Conservation (phyloP, 2,329 filamentous ascomycete genomes). For the Fusarium bactridioides region DNA sequence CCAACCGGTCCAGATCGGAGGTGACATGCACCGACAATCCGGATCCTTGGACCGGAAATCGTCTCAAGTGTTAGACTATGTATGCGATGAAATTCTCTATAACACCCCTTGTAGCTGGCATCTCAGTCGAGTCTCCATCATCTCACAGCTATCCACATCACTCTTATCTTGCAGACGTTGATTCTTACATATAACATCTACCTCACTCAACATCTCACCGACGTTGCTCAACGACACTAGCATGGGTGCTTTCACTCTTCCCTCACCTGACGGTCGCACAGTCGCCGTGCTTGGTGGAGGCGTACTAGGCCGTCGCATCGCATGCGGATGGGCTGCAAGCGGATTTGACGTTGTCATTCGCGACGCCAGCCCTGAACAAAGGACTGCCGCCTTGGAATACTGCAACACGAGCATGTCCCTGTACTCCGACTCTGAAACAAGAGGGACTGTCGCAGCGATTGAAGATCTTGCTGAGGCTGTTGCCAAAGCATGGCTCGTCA, state of each 20-base stretch:
- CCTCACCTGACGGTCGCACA: not conserved
- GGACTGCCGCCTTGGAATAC: not conserved
- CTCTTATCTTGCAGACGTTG: no score
- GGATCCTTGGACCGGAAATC: not conserved
- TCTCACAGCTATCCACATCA: no score
- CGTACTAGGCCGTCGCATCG: not conserved
- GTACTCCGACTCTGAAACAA: not conserved
- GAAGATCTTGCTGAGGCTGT: not conserved
- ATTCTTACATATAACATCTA: no score
- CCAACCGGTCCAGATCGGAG: not conserved
- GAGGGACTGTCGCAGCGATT: not conserved
- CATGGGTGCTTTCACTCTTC: constrained; percentile 1
- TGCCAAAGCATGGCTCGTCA: constrained; percentile 1
- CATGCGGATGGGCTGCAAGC: constrained; percentile 13
- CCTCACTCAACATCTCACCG: no score
- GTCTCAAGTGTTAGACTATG: not conserved
- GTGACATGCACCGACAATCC: not conserved
- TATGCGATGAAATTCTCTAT: no score
- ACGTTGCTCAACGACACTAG: fast-evolving
- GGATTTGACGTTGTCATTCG: constrained; percentile 8
- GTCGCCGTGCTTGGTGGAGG: constrained; percentile 2
- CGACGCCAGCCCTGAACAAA: constrained; percentile 4
- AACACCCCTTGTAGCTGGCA: no score
- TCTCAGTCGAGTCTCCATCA: no score
- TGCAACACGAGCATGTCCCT: not conserved